These are phyloP conservation scores for Saccharomycopsis fibuligera DNA, from an alignment of 805 yeast genomes.

Conservation along the genomic window DNA sequence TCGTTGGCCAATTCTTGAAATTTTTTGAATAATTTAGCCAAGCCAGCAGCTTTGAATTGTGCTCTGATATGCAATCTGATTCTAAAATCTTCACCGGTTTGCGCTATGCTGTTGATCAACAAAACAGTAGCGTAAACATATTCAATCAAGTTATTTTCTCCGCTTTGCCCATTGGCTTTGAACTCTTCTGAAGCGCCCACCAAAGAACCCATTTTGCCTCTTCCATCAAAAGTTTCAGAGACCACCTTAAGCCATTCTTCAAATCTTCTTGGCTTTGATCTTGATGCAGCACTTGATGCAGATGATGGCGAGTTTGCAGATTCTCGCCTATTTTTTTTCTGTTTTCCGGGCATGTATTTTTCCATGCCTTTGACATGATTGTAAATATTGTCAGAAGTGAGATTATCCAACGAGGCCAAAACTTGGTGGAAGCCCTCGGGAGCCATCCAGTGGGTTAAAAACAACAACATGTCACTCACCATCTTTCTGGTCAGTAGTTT, in stretches of 20 bases:
- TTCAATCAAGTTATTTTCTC: slow-evolving; percentile 61
- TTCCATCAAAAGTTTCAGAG: slow-evolving; percentile 66
- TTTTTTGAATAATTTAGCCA: slow-evolving; percentile 29
- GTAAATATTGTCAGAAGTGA: slow-evolving; percentile 24
- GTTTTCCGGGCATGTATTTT: slow-evolving; percentile 1
- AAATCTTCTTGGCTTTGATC: slow-evolving; percentile 6
- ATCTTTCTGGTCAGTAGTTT: slow-evolving; percentile 68
- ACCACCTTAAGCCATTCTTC: slow-evolving; percentile 61
- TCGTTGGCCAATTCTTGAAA: slow-evolving; percentile 37
- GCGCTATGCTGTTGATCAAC: slow-evolving; percentile 58
- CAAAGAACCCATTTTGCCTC: slow-evolving; percentile 83
- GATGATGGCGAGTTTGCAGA: neutral
- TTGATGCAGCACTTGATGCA: slow-evolving; percentile 19
- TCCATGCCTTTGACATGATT: slow-evolving; percentile 16
- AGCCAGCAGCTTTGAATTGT: slow-evolving; percentile 37
- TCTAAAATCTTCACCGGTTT: slow-evolving; percentile 32
- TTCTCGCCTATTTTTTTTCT: neutral
- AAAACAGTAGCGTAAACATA: slow-evolving; percentile 67
- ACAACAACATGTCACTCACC: slow-evolving; percentile 70
- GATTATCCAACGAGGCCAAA: slow-evolving; percentile 40
- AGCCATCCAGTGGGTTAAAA: slow-evolving; percentile 38
- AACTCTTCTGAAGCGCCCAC: slow-evolving; percentile 91
- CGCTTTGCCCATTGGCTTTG: slow-evolving; percentile 41
- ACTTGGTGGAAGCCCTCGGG: slow-evolving; percentile 52
- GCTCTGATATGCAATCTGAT: slow-evolving; percentile 52